Percentiles rank a stretch among this genome's conserved stretches.
Evolutionary conservation across 1,139 yeast genomes (phyloP).

Genomic region (Zygosaccharomyces pseudobailii): DNA sequence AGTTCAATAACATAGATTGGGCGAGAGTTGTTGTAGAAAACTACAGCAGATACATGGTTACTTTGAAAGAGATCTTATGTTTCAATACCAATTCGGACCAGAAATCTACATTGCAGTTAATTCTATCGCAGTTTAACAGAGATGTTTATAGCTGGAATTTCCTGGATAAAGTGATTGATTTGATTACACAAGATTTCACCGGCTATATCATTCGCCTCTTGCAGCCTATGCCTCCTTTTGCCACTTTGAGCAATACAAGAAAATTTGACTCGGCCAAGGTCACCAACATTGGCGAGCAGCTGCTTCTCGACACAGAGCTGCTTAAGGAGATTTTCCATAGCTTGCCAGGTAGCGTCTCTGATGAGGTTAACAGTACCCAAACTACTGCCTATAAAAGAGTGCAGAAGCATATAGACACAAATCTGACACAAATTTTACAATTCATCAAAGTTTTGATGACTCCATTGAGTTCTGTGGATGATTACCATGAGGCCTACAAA

Average conservation of each 20-base stretch:
- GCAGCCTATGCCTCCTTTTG: constrained; percentile 28
- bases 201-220: constrained; percentile 49
- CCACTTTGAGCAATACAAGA: constrained; percentile 17
- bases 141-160: constrained; percentile 68
- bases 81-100: constrained; percentile 25
- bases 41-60: constrained; percentile 63
- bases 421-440: constrained; percentile 18
- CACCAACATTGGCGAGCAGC: constrained; percentile 73
- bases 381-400: constrained; percentile 24
- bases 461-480: constrained; percentile 27
- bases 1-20: constrained; percentile 81
- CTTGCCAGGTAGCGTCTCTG: constrained; percentile 20
- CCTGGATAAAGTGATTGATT: constrained; percentile 72
- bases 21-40: constrained; percentile 58
- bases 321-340: constrained; percentile 49
- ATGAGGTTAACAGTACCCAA: constrained; percentile 15
- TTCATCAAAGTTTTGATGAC: constrained; percentile 28
- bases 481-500: constrained; percentile 27
- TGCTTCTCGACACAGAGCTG: constrained; percentile 64
- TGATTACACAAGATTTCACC: constrained; percentile 53
- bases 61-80: constrained; percentile 49
- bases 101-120: constrained; percentile 32
- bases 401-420: constrained; percentile 25
- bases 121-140: constrained; percentile 60
- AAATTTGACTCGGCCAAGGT: constrained; percentile 47